phyloP scores from a whole-genome alignment of 106 monocot species.

The Hemerocallis citrina region DNA sequence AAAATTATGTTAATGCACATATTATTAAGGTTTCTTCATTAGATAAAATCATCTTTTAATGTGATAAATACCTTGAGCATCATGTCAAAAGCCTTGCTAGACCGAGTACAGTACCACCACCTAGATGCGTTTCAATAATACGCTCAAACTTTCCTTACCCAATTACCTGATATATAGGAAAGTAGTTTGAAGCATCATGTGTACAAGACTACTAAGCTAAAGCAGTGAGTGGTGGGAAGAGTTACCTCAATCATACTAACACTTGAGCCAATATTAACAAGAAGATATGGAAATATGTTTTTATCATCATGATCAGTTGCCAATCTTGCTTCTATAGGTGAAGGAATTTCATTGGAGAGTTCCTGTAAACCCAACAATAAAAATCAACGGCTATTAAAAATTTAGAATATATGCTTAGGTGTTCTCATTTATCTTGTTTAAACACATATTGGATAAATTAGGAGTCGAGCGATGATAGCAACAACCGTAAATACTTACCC shows the following conservation, averaged over 20 bases:
- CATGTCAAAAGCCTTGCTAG: conserved; percentile 72
- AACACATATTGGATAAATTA: too few species aligned
- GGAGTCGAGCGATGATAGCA: too few species aligned
- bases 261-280: conserved; percentile 80
- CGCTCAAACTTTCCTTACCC: conserved; percentile 75
- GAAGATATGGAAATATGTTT: conserved; percentile 67
- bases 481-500: too few species aligned
- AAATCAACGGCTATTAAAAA: too few species aligned
- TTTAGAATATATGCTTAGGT: too few species aligned
- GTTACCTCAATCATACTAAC: conserved; percentile 77
- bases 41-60: not conserved
- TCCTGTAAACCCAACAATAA: conserved; percentile 26
- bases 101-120: conserved; percentile 74
- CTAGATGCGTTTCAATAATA: conserved; percentile 70
- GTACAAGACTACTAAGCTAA: not conserved
- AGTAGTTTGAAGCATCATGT: not conserved
- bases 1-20: too few species aligned
- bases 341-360: conserved; percentile 11
- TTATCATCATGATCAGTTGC: conserved; percentile 26
- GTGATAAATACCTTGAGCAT: conserved; percentile 34
- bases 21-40: too few species aligned
- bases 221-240: not conserved
- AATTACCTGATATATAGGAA: conserved; percentile 35
- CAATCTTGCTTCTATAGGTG: conserved; percentile 29
- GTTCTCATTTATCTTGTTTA: too few species aligned